Percentiles rank a stretch among this genome's conserved stretches.
Evolutionary conservation across 2,329 filamentous ascomycete species (phyloP).

Genomic region (Monosporascus sp.): DNA sequence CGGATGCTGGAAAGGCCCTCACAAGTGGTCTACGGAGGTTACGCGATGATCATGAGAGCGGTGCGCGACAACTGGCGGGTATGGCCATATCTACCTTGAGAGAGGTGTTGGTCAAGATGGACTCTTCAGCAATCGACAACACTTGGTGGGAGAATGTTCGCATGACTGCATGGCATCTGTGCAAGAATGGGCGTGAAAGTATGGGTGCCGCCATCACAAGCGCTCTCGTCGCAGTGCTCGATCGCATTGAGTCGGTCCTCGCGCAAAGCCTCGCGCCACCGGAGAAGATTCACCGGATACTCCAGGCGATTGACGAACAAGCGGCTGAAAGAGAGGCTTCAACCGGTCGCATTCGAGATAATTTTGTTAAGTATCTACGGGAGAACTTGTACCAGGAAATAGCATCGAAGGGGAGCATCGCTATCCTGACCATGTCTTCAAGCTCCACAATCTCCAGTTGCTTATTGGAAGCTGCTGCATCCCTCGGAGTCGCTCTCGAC

Average conservation of each 20-base stretch:
- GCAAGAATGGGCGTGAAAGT: conserved; percentile 60
- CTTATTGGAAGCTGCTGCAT: conserved; percentile 37
- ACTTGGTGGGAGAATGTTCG: conserved; percentile 53
- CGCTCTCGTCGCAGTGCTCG: conserved; percentile 42
- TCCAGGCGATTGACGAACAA: conserved; percentile 19
- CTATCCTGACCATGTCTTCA: conserved; percentile 55
- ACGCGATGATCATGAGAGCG: conserved; percentile 53
- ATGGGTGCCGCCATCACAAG: conserved; percentile 58
- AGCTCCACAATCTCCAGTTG: conserved; percentile 55
- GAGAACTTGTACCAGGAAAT: conserved; percentile 8
- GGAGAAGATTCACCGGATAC: conserved; percentile 20
- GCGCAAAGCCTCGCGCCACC: conserved; percentile 15
- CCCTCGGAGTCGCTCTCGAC: conserved; percentile 37
- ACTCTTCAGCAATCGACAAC: conserved; percentile 21
- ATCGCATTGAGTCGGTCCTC: conserved; percentile 27
- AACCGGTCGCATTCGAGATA: conserved; percentile 25
- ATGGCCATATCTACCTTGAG: conserved; percentile 46
- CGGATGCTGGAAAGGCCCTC: conserved; percentile 39
- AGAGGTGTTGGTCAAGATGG: conserved; percentile 36
- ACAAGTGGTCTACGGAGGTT: conserved; percentile 42
- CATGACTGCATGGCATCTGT: conserved; percentile 57
- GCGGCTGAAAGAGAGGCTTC: conserved; percentile 9
- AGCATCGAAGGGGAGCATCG: conserved; percentile 27
- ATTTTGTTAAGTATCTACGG: conserved; percentile 30
- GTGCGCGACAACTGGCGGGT: conserved; percentile 52